Evolutionary conservation across 2,329 filamentous ascomycete species (phyloP), one percentile per base, ranked within the genome.

Genomic region (Colletotrichum liriopes): DNA sequence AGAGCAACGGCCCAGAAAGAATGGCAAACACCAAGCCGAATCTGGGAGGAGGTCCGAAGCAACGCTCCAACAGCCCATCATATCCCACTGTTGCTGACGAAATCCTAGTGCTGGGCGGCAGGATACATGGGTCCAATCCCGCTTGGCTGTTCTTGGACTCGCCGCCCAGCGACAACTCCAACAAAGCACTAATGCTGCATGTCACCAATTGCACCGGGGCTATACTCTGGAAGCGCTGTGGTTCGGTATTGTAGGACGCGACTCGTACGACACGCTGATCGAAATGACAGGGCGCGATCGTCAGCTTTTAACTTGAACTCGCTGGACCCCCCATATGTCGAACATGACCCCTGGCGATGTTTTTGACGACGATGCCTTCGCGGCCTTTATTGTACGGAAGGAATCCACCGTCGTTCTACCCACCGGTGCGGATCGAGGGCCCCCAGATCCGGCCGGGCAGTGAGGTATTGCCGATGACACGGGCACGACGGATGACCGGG

Each of bases 101-200:
- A 61, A 67, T 52, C 47, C 56, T 62, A 41, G 56, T 67, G 55
- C 51, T 66, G 67, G 55, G 67, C 61, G 37, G 61, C 61, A 55
- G 61, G 49, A 71, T 16, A 71, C 61, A 73, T 59, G 71, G 67
- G 56, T 58, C 49, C 16, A 66, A 67, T 67, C 45, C 67, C 71
- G 45, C 61, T 66, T 67, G 62, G 67, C 62, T 66, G 71, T 55
- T 55, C 61, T 67, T 71, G 67, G 61, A 58, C 41, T 71, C 37
- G 67, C 45, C 26, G 56, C 41, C 61, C 26, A 56, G 32, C n/a
- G 54, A 60, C 70, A 60, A 64, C 59, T 68, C 52, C 58, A 60
- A 70, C 54, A 52, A 55, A 70, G 59, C 60, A 70, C 70, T 60
- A 72, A 72, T 26, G 55, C 67, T 73, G 71, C 71, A 73, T 73